Percentiles rank a stretch among this genome's conserved stretches.
These are phyloP conservation scores for Arthrobotrys musiformis DNA, from an alignment of 2,329 filamentous ascomycete genomes.

Conservation along the genomic window DNA sequence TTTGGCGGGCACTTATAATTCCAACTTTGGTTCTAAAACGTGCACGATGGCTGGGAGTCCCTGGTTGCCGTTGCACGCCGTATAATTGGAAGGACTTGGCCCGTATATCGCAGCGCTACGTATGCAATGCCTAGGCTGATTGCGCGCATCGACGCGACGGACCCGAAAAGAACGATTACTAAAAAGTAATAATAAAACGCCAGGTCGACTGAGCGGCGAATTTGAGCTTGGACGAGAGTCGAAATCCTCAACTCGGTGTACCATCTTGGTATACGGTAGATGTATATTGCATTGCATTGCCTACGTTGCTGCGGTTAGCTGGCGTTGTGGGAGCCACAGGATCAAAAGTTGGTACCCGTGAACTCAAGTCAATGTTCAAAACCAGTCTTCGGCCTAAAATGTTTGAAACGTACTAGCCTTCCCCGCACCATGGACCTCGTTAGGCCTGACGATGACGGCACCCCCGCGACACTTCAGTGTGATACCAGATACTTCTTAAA, in stretches of 20 bases:
- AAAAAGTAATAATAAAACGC: no score
- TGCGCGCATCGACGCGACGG: no score
- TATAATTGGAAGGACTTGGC: neutral
- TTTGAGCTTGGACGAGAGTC: no score
- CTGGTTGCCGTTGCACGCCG: neutral
- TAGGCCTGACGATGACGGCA: neutral
- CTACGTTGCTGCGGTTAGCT: neutral
- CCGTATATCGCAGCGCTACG: no score
- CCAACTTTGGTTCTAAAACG: neutral
- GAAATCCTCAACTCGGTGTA: no score
- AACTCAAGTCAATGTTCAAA: neutral
- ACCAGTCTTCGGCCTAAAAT: no score
- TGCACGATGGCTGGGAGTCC: neutral
- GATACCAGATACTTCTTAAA: neutral
- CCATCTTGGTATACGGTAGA: no score
- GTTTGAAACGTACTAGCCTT: no score
- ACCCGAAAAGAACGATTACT: neutral
- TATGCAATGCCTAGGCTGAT: no score
- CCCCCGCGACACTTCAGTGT: neutral
- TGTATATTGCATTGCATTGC: no score
- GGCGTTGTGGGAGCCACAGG: no score
- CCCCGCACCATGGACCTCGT: neutral
- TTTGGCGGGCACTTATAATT: neutral
- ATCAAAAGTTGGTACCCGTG: neutral
- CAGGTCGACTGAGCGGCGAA: no score